phyloP scores from a whole-genome alignment of 768 basidiomycete genomes.

The Russula dissimulans region DNA sequence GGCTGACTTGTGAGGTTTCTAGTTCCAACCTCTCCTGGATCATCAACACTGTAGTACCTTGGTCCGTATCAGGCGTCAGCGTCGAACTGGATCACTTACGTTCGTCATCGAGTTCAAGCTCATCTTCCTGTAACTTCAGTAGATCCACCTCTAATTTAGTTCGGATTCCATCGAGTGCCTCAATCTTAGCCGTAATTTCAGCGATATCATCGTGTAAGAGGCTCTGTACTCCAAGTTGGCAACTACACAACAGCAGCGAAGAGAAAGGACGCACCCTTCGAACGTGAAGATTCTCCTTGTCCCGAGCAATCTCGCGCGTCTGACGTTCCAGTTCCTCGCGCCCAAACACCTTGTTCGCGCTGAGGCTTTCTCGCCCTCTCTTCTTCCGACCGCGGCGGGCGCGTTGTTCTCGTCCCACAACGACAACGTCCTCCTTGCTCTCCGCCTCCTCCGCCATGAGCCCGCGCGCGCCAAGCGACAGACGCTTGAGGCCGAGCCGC shows the following conservation, averaged over 20 bases:
- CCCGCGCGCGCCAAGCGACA: conserved; percentile 73
- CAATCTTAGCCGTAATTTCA: conserved; percentile 87
- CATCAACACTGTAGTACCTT: conserved; percentile 57
- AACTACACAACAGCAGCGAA: neutral
- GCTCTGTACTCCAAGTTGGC: conserved; percentile 38
- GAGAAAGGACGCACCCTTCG: conserved; percentile 46
- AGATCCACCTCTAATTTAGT: conserved; percentile 74
- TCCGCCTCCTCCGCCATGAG: conserved; percentile 49
- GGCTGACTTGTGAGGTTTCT: conserved; percentile 40
- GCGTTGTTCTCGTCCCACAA: conserved; percentile 38
- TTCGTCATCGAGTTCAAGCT: conserved; percentile 94
- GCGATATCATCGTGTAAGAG: conserved; percentile 79
- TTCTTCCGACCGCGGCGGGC: conserved; percentile 37
- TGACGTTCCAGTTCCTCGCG: conserved; percentile 81
- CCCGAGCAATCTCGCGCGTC: conserved; percentile 73
- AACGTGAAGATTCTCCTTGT: conserved; percentile 90
- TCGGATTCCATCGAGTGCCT: conserved; percentile 71
- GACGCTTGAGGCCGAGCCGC: conserved; percentile 65
- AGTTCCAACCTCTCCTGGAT: conserved; percentile 77
- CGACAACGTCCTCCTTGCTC: conserved; percentile 71
- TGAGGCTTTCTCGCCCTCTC: conserved; percentile 53
- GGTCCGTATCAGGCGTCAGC: conserved; percentile 3
- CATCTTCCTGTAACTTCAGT: conserved; percentile 85
- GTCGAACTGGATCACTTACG: conserved; percentile 38
- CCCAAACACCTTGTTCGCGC: conserved; percentile 61